A percentile compares a stretch with the other conserved stretches of the same genome.
phyloP scores from a whole-genome alignment of 108 stramenopile species.

The Cylindrotheca fusiformis region DNA sequence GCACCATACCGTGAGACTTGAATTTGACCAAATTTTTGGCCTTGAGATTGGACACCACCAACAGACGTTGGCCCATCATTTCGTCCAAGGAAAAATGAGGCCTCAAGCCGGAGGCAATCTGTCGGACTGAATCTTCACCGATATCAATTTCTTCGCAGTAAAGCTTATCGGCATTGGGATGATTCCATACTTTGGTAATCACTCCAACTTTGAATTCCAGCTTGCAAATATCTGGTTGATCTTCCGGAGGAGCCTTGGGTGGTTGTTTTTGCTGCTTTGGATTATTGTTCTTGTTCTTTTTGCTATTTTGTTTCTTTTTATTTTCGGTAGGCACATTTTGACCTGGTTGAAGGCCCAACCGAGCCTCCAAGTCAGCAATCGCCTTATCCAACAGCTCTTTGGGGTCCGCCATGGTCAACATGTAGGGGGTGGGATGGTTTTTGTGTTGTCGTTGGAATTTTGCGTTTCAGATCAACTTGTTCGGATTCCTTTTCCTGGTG shows the following conservation, averaged over 20 bases:
- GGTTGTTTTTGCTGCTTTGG: slow-evolving; percentile 23
- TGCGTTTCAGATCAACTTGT: too few species aligned
- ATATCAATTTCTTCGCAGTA: slow-evolving; percentile 98
- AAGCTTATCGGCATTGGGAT: slow-evolving; percentile 95
- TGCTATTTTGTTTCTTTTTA: slow-evolving; percentile 24
- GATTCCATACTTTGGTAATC: slow-evolving; percentile 94
- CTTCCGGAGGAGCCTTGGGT: slow-evolving; percentile 16
- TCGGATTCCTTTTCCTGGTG: too few species aligned
- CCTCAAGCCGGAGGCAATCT: slow-evolving; percentile 26
- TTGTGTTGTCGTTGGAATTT: too few species aligned
- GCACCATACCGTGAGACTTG: slow-evolving; percentile 96
- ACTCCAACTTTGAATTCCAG: slow-evolving; percentile 88
- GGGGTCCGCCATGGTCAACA: slow-evolving; percentile 17
- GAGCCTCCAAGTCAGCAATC: slow-evolving; percentile 77
- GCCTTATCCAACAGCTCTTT: slow-evolving; percentile 69
- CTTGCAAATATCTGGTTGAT: slow-evolving; percentile 82
- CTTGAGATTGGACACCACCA: slow-evolving; percentile 97
- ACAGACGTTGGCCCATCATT: slow-evolving; percentile 87
- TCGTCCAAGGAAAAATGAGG: slow-evolving; percentile 85
- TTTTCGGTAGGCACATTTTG: slow-evolving; percentile 16
- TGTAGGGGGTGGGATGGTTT: background rate
- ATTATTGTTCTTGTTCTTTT: slow-evolving; percentile 36
- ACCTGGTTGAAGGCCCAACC: slow-evolving; percentile 66
- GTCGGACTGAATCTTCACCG: slow-evolving; percentile 73
- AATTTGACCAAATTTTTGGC: slow-evolving; percentile 95